A percentile compares a stretch with the other conserved stretches of the same genome.
Conservation (phyloP, 2,329 filamentous ascomycete species). For the Cladorrhinum sp. region DNA sequence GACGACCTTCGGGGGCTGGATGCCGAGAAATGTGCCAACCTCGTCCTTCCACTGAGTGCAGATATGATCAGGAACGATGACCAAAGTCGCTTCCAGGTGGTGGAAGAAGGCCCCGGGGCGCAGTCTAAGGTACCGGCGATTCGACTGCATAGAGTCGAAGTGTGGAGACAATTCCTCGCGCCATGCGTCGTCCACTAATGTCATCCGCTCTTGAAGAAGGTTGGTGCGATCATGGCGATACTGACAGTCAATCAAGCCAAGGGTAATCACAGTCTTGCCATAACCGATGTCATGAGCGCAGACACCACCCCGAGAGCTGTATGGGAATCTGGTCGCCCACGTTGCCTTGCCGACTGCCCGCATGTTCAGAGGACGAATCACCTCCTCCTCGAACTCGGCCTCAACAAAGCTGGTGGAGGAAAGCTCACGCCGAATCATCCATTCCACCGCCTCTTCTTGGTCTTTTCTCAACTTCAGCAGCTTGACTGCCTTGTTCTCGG, state of each 20-base stretch:
- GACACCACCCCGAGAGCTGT: conserved; percentile 36
- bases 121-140: not conserved
- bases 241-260: conserved; percentile 37
- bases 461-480: conserved; percentile 2
- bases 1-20: conserved; percentile 25
- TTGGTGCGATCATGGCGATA: conserved; percentile 20
- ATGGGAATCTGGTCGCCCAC: conserved; percentile 24
- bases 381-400: conserved; percentile 39
- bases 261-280: conserved; percentile 42
- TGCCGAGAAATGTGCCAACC: conserved; percentile 33
- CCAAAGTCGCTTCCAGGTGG: conserved; percentile 37
- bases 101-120: conserved; percentile 16
- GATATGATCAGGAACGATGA: conserved; percentile 41
- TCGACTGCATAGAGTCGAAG: not conserved
- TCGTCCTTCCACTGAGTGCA: conserved; percentile 40
- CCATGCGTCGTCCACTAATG: conserved; percentile 19
- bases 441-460: conserved; percentile 32
- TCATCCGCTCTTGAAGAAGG: conserved; percentile 22
- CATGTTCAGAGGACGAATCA: conserved; percentile 33
- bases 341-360: conserved; percentile 34
- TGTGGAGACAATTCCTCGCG: not conserved
- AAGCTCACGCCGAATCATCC: conserved; percentile 33
- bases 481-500: no score
- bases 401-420: conserved; percentile 32
- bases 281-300: conserved; percentile 45